Conservation (phyloP, 129 eudicot species). For the Cynara cardunculus region DNA sequence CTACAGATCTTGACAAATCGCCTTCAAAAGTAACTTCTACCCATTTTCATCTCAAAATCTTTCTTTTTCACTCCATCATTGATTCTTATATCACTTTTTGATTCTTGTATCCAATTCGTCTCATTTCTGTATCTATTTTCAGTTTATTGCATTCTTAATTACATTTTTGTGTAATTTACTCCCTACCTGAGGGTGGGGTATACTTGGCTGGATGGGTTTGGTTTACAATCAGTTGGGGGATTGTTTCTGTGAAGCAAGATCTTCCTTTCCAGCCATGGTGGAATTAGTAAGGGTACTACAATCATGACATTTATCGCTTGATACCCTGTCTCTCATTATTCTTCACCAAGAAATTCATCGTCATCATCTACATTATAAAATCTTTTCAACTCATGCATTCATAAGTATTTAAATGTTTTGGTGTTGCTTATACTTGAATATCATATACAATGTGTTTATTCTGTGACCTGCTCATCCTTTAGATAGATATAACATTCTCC, state of each 20-base stretch:
- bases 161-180: not conserved
- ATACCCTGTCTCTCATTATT: not conserved
- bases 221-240: not conserved
- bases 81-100: not conserved
- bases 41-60: not conserved
- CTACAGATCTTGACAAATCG: constrained; percentile 66
- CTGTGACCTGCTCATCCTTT: not conserved
- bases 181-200: not conserved
- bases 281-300: not conserved
- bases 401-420: not conserved
- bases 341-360: not conserved
- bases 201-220: not conserved
- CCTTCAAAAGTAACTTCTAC: constrained; percentile 40
- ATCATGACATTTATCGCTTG: not conserved
- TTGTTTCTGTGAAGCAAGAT: not conserved
- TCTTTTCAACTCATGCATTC: not conserved
- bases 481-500: not conserved
- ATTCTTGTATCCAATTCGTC: not conserved
- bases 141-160: not conserved
- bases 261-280: not conserved
- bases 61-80: not conserved
- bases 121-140: not conserved
- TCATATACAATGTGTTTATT: not conserved
- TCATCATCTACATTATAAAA: not conserved
- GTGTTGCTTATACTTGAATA: constrained; percentile 12